Evolutionary conservation across 2,329 filamentous ascomycete genomes (phyloP), one percentile per base, ranked within the genome.

Genomic region (Cylindrodendrum hubeiense): DNA sequence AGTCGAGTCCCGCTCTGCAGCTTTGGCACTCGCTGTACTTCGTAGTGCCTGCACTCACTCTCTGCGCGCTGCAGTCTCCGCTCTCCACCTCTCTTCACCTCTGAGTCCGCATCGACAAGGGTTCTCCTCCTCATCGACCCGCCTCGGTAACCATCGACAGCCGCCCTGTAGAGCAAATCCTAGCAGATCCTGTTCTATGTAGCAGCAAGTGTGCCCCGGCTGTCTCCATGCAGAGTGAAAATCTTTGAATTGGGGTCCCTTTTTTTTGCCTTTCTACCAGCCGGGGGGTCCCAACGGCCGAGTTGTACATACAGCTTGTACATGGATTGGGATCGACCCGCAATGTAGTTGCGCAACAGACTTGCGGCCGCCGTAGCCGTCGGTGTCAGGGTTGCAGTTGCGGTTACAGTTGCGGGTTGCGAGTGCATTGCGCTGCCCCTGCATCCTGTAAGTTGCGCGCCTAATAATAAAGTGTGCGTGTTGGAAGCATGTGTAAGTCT

Each of bases 311-410:
- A 57, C 60, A 24, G 50, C 57, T 39, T 53, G 58, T 53, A 57
- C 57, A 60, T 60, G 46, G 50, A 47, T 51, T 60, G 61, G 50
- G 37, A 44, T 51, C 39, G 43, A n/a, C n/a, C n/a, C n/a, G 43
- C 46, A 43, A 56, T 61, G 53, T 51, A 46, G 47, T 64, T 62
- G 37, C 43, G 41, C 50, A 34, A 59, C 61, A 61, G 60, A 67
- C 44, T 68, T 60, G 54, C 53, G 67, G 57, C 62, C 60, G 60
- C 62, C 56, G 50, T 54, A 56, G 60, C 60, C 63, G 63, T 63
- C 66, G 56, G 71, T 60, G 63, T 58, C 52, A 43, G 60, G 49
- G 59, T 61, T 57, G 63, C 50, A 39, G 53, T 43, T 47, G 59
- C 50, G 52, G 52, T 53, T 63, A 57, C 70, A 61, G 55, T 46